These are phyloP conservation scores for Sporobolomyces pararoseus DNA, from an alignment of 768 basidiomycete genomes.

Conservation along the genomic window DNA sequence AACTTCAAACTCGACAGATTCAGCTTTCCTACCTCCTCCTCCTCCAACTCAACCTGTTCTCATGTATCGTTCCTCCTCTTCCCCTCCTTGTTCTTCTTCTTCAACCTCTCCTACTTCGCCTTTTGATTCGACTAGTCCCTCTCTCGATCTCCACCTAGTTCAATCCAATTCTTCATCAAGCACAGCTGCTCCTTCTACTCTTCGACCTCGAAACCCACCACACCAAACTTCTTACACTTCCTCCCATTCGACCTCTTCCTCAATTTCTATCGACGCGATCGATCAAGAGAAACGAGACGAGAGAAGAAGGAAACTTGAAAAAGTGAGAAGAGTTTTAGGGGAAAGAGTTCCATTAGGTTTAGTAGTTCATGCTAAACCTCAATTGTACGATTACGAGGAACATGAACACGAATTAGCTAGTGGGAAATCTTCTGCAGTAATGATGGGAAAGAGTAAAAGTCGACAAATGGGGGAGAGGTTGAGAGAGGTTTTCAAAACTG, in stretches of 20 bases:
- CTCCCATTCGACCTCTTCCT: too few species aligned
- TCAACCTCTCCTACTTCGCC: background rate
- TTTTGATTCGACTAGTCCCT: background rate
- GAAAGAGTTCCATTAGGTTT: constrained; percentile 27
- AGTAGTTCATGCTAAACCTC: constrained; percentile 8
- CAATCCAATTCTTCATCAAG: background rate
- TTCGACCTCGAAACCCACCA: too few species aligned
- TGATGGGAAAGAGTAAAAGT: background rate
- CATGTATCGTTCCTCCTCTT: constrained; percentile 28
- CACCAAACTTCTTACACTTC: too few species aligned
- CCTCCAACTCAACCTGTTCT: background rate
- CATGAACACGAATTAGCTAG: background rate
- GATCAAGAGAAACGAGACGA: constrained; percentile 22
- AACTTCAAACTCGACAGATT: too few species aligned
- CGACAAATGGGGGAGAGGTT: constrained; percentile 6
- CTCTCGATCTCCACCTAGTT: background rate
- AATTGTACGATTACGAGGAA: constrained; percentile 2
- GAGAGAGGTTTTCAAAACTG: background rate
- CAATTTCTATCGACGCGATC: too few species aligned
- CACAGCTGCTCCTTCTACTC: too few species aligned
- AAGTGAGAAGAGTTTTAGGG: constrained; percentile 33
- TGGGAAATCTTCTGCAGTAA: too few species aligned
- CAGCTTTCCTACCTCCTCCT: background rate
- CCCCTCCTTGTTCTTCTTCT: constrained; percentile 7
- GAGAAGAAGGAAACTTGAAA: constrained; percentile 32